Base-by-base conservation (phyloP, 768 basidiomycete species). In the Antrodiella citrinella region DNA sequence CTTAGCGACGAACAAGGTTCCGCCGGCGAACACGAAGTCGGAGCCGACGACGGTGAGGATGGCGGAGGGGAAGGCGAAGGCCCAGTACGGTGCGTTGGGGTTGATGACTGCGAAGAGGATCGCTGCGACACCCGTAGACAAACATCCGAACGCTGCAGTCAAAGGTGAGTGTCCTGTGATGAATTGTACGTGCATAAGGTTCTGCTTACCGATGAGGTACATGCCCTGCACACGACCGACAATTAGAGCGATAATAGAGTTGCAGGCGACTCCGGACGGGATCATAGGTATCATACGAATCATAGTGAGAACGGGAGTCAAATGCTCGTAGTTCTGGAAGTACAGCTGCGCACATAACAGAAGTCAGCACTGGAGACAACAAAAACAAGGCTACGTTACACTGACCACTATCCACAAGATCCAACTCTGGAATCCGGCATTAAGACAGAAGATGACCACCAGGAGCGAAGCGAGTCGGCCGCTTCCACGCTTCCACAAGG, bases 1-100 rank as follows among this genome's bases (percentile, higher is more conserved):
- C 57, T 81, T 82, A 2, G 86, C 82, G 35, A 87, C 76, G 55
- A 84, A 90, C 12, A 90, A 65, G 2, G 83, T 84, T 1, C 87
- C 88, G 0, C 78, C 67, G 0, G 87, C 68, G 57, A 80, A 90
- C 2, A 85, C 78, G 53, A 90, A 85, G 59, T 90, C 88, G 1
- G 79, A 84, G 19, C 88, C 88, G 39, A 86, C 72, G 12, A 88
- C 86, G 18, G 76, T 65, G 44, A 84, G 51, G 26, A 77, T 64
- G 0, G 83, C 74, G 1, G 81, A 75, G 0, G 86, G 84, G 64
- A 90, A 90, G 2, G 77, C 80, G 51, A 72, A 84, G 1, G 82
- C 84, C 88, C 88, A 90, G 56, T 81, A 90, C 1, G 78, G 64
- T 4, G 67, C 69, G 0, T 62, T 53, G 0, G 83, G 75, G 20